These are phyloP conservation scores for Chrysoporthe austroafricana DNA, from an alignment of 2,329 filamentous ascomycete species.

Conservation along the genomic window DNA sequence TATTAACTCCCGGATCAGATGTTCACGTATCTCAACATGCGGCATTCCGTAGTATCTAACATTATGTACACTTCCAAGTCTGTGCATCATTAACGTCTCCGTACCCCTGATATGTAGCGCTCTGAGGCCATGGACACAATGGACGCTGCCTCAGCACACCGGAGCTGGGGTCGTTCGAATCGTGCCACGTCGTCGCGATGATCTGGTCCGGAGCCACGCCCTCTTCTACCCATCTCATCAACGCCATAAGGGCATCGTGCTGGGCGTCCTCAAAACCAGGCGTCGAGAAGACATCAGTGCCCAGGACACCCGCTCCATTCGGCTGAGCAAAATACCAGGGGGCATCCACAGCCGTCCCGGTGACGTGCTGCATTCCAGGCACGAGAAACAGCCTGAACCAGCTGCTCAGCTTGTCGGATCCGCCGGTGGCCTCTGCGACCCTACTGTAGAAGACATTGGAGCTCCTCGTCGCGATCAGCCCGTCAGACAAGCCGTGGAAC, in stretches of 20 bases:
- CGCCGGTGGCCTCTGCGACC: constrained; percentile 42
- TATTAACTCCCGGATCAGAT: background rate
- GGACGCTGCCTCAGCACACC: constrained; percentile 33
- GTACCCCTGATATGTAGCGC: constrained; percentile 24
- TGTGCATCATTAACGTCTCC: constrained; percentile 22
- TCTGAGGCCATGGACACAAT: constrained; percentile 35
- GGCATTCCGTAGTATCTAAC: background rate
- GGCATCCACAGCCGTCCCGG: constrained; percentile 35
- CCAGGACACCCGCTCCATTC: constrained; percentile 34
- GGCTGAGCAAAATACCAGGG: constrained; percentile 42
- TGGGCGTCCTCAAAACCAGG: constrained; percentile 41
- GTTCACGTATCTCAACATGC: background rate
- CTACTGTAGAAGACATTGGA: constrained; percentile 40
- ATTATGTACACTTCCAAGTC: constrained; percentile 25
- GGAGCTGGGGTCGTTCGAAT: constrained; percentile 23
- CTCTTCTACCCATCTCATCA: constrained; percentile 34
- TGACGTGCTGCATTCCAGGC: constrained; percentile 56
- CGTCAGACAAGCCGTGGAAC: constrained; percentile 48
- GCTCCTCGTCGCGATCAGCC: constrained; percentile 39
- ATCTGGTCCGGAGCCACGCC: constrained; percentile 27
- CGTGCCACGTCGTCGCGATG: constrained; percentile 32
- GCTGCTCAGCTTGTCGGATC: constrained; percentile 41
- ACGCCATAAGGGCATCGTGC: constrained; percentile 37
- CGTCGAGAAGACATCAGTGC: constrained; percentile 37
- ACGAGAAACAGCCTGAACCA: constrained; percentile 57